Evolutionary conservation across 768 basidiomycete species (phyloP).

Genomic region (Tubosaeta sp.): DNA sequence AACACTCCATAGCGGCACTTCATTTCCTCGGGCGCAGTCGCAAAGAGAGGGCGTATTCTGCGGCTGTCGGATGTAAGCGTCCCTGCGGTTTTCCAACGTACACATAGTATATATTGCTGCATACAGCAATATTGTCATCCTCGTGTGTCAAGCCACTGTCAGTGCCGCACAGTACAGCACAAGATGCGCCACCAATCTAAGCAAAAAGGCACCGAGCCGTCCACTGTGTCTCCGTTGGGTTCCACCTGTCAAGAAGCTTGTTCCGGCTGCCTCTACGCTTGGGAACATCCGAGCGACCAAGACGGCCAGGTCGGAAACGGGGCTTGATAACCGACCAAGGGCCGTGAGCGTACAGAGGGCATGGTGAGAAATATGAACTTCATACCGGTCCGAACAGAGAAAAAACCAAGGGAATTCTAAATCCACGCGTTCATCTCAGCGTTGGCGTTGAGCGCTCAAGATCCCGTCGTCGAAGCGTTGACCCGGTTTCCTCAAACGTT

Average conservation of each 20-base stretch:
- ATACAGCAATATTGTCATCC: conserved; percentile 1
- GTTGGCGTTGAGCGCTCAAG: conserved; percentile 9
- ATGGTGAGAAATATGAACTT: conserved; percentile 13
- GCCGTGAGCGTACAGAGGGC: background rate
- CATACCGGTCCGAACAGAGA: conserved; percentile 2
- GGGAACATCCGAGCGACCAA: conserved; percentile 8
- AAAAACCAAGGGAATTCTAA: conserved; percentile 6
- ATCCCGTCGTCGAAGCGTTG: conserved; percentile 6
- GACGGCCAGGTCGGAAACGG: conserved; percentile 3
- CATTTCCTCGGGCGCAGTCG: background rate
- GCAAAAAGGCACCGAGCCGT: conserved; percentile 6
- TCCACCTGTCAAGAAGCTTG: conserved; percentile 10
- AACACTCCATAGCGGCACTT: conserved; percentile 1
- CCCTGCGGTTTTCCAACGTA: background rate
- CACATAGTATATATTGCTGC: conserved; percentile 3
- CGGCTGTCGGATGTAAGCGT: conserved; percentile 4
- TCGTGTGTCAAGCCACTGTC: conserved; percentile 6
- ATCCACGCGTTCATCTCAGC: conserved; percentile 5
- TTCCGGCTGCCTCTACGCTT: conserved; percentile 2
- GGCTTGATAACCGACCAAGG: conserved; percentile 6
- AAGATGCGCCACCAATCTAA: conserved; percentile 6
- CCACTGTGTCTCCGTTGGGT: conserved; percentile 4
- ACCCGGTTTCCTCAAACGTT: background rate
- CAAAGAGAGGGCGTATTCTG: background rate
- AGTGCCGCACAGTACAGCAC: conserved; percentile 6